Evolutionary conservation across 768 basidiomycete genomes (phyloP).

Genomic region (Boletus sp.): DNA sequence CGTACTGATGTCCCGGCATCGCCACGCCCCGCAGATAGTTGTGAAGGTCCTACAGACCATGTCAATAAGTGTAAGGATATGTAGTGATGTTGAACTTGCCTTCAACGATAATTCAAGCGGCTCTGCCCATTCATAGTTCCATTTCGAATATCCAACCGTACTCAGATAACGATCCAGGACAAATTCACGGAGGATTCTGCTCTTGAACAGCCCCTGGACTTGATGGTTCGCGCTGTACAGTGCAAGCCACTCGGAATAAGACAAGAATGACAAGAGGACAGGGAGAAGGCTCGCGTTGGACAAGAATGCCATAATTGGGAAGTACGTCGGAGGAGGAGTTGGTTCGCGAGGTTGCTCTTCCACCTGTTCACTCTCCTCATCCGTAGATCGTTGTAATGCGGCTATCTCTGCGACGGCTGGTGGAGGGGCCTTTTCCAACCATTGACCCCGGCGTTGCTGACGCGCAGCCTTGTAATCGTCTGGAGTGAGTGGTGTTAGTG

Average conservation of each 20-base stretch:
- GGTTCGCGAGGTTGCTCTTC: conserved; percentile 21
- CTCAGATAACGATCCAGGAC: conserved; percentile 67
- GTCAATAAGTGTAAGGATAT: conserved; percentile 5
- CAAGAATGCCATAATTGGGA: conserved; percentile 59
- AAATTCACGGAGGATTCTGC: conserved; percentile 52
- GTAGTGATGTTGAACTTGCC: conserved; percentile 38
- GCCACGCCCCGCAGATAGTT: conserved; percentile 80
- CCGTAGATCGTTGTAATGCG: conserved; percentile 21
- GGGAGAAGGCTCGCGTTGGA: conserved; percentile 51
- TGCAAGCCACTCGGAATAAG: conserved; percentile 72
- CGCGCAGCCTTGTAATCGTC: conserved; percentile 43
- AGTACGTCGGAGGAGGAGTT: conserved; percentile 32
- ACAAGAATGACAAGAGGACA: conserved; percentile 54
- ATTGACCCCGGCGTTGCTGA: conserved; percentile 39
- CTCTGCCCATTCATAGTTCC: conserved; percentile 56
- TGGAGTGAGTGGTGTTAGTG: conserved; percentile 26
- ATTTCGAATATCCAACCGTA: conserved; percentile 71
- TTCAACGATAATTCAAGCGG: conserved; percentile 61
- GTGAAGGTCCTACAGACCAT: conserved; percentile 58
- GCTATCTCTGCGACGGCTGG: conserved; percentile 32
- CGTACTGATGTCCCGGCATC: conserved; percentile 72
- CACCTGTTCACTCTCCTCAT: conserved; percentile 9
- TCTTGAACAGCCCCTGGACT: conserved; percentile 51
- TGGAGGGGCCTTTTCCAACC: conserved; percentile 40
- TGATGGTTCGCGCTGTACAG: conserved; percentile 57